Evolutionary conservation across 768 basidiomycete species (phyloP), one percentile per base, ranked within the genome.

Genomic region (Suillus brevipes): DNA sequence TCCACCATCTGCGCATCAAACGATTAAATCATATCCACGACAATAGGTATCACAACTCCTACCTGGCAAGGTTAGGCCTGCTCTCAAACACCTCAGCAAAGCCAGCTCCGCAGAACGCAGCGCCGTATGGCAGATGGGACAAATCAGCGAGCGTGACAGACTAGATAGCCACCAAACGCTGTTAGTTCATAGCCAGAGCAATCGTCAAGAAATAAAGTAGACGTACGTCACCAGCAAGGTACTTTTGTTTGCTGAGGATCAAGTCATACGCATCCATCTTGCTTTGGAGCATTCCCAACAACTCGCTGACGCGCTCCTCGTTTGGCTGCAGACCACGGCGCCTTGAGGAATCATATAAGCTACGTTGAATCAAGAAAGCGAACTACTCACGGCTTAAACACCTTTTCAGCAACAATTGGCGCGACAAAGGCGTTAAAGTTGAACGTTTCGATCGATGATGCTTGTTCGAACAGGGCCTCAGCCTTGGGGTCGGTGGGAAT

Each of bases 121-220:
- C 61, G 23, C 81, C 83, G 58, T 81, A 82, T 0, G 87, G 81
- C 38, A 89, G 71, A 71, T 88, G 87, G 73, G 82, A 83, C 13
- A 89, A 77, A 70, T 89, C 88, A 4, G 84, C 86, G 1, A 88
- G 76, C 8, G 85, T 87, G 61, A 89, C 25, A 36, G 74, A 69
- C 78, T 83, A 64, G 2, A 28, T 28, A 28, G 28, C 28, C 28
- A 28, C 28, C 28, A 28, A 28, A 28, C 28, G 3, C 28, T 28
- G 28, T 36, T 36, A 36, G 34, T 36, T 36, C 34, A 36, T 7
- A 36, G 7, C 34, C 34, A 36, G 34, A 36, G 7, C 8, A 36
- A 31, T 4, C 2, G 10, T 31, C 4, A 31, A 31, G 45, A 70
- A 38, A 69, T 43, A 60, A 52, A 47, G 6, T 2, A 47, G 25